Base-by-base conservation (phyloP, 2,329 filamentous ascomycete genomes). In the Alternaria novae-zelandiae region DNA sequence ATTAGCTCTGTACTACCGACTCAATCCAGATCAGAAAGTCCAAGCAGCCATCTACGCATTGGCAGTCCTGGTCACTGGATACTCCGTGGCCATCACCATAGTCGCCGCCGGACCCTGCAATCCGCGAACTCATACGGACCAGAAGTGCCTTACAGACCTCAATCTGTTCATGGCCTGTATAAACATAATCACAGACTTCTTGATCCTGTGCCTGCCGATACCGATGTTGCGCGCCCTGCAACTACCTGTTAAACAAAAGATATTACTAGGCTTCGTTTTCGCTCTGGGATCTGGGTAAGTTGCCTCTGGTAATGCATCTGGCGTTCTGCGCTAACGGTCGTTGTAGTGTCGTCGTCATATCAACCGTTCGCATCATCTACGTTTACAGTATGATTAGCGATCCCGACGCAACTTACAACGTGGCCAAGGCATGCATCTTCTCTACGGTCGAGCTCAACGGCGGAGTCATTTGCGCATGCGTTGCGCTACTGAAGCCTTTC, bases 141-240 rank as follows among this genome's bases (percentile, higher is more conserved):
- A 59, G n/a, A 60, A 63, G 23, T 72, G 68, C 43, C 64, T 72
- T 32, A 66, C 64, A 11, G 57, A 67, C 20, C 45, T 69, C n/a
- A 69, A 69, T 13, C 56, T 72, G n/a, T 66, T 64, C 45, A 65
- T 66, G 65, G 61, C 65, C 2, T 63, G 69, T 25, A 69, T 79
- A 59, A 80, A 79, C 44, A 79, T 80, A 49, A 54, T 74, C 11
- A 79, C 77, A 25, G 78, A 80, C 64, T 63, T 78, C n/a, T 61
- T 72, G 21, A 75, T 79, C n/a, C 66, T 76, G 6, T 54, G 74
- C 2, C 58, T 80, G 4, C 78, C 78, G 20, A 46, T 71, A 46
- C 65, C 62, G 3, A 69, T 69, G 66, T 21, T 73, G 45, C 56
- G 50, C 47, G 66, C 65, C 25, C 61, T 79, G 26, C 68, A 74